Evolutionary conservation across 176 grass and related monocot species (phyloP), one percentile per base, ranked within the genome.

Genomic region (Rhynchospora breviuscula): DNA sequence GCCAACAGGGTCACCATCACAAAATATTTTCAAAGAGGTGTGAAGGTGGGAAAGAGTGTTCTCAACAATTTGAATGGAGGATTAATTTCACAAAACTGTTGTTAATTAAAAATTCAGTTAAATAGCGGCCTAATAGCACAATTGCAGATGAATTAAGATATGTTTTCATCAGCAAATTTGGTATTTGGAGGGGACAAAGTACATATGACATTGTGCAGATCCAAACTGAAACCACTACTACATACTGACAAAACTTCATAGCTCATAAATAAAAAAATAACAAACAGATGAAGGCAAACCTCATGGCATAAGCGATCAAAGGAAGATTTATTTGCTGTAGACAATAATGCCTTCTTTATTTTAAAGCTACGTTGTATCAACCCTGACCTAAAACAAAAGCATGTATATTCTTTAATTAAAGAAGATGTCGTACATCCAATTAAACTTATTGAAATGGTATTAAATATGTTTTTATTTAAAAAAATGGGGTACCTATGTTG

Each of bases 271-370:
- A 21, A 60, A 12, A 26, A 82, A 48, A 64, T 64, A 52, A 65
- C 44, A 53, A 67, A 82, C 1, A 13, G 21, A 82, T 49, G 45
- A 67, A 79, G 73, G 64, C 61, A 79, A 56, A 95, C 96, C 96
- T 98, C 92, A 89, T 98, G 63, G 46, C 78, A 93, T 86, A 98
- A 84, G 63, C 93, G 85, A 73, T 91, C 93, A 60, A 91, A 91
- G 19, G 92, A 93, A 90, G 93, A 90, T 48, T 70, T 95, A 43
- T 91, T 81, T 56, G 85, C 85, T 35, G 85, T 98, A 14, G 81
- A 89, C 62, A 98, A 23, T 79, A 98, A 87, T 14, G 96, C 96
- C 88, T 90, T 98, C 84, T 91, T 98, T 91, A 98, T 93, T 91
- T 87, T 95, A 57, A 91, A 90, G 76, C 93, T 98, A 84, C 96